Evolutionary conservation across 2,329 filamentous ascomycete species (phyloP), one percentile per base, ranked within the genome.

Genomic region (Xylaria sp.): DNA sequence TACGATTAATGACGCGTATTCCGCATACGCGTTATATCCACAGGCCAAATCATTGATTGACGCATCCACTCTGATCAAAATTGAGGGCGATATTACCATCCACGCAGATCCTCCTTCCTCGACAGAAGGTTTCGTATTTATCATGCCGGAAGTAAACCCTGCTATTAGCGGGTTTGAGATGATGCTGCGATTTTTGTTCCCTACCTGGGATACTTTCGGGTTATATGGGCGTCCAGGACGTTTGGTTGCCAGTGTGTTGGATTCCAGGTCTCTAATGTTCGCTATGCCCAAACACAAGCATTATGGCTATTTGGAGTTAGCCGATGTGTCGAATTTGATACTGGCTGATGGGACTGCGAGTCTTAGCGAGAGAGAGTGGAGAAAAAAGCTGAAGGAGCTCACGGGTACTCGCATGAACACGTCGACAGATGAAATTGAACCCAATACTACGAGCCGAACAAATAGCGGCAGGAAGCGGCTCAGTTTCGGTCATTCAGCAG

Each of bases 111-210:
- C 92, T 9, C 89, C 93, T 28, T 90, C 91, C 0, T 89, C 89
- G 2, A 92, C 91, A 0, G 96, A 99, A 78, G 96, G 96, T 0
- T 97, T 97, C 75, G 93, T 99, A 4, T 99, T 99, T 76, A 90
- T 98, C 73, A 97, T 99, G 94, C 96, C 96, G 4, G 96, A 99
- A 79, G 88, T 91, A 1, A 93, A 93, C 75, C 91, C 95, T n/a
- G 94, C 93, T 20, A 92, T 99, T 13, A 92, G 89, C 63, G 96
- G 96, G 0, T 97, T 98, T 73, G 96, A 98, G 79, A 97, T 97
- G 85, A 91, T 99, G 85, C 84, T 99, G 39, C 89, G 93, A 53
- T 97, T 93, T 82, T 84, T 99, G 13, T 97, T 99, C 78, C 96
- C 96, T 0, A 93, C 94, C 0, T 99, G 93, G 84, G 96, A 99